Base-by-base conservation (phyloP, 352 stramenopile species). In the Globisporangium rhizosaccharum region DNA sequence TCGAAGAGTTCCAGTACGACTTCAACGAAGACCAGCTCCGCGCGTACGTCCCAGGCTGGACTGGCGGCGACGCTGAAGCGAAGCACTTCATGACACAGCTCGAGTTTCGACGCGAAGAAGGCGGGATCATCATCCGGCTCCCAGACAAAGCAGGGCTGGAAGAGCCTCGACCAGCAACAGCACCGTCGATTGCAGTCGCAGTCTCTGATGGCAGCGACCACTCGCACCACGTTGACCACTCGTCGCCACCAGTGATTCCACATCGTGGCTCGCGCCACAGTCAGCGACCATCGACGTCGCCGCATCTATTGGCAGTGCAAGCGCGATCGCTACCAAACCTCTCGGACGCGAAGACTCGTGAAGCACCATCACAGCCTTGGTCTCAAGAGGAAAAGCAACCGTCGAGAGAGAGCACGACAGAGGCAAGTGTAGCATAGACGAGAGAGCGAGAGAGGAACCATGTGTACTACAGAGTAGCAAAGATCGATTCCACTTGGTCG, bases 1-100 rank as follows among this genome's bases (percentile, higher is more conserved):
- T 90, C 15, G 80, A 90, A 44, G 77, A 90, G 46, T 90, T 88
- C 66, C 78, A 87, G 59, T 90, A 86, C 49, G 80, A 90, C 42
- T 90, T 88, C 51, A 75, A 66, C 0, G 80, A 90, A 57, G 80
- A 90, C 11, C 68, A 86, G 23, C 60, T 87, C 30, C 71, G 72
- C 23, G 75, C 76, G 7, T 87, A 87, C 37, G 63, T 85, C 6
- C 55, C 67, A 12, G 70, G 72, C 37, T 76, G 67, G 57, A 70
- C 46, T 2, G 75, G 71, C 8, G 58, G 61, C 36, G 74, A 77
- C 37, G 67, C 64, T 2, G 72, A 86, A 30, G 70, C 72, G 0
- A 64, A 66, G 9, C 57, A 66, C 17, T 88, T 88, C 44, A 66
- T 83, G n/a, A 45, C 59, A 7, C 68, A 82, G 17, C 73, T 90